Conservation (phyloP, 495 filamentous ascomycete species). For the Bombardia bombarda region DNA sequence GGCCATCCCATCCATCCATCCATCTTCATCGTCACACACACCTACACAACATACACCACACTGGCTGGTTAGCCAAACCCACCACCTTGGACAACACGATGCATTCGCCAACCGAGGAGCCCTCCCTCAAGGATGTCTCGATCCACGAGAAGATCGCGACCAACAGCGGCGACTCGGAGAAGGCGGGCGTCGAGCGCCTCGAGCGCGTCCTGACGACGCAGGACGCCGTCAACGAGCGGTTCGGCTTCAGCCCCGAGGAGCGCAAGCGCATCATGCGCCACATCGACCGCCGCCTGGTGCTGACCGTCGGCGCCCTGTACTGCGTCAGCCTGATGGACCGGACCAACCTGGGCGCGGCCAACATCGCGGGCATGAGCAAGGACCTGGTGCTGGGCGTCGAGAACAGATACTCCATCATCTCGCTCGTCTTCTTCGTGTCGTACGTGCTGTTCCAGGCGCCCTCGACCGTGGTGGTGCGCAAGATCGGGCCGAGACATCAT, state of each 20-base stretch:
- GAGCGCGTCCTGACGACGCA: constrained; percentile 8
- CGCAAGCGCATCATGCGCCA: constrained; percentile 45
- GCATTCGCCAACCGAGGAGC: too few species aligned
- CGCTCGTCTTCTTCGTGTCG: constrained; percentile 59
- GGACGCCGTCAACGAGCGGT: constrained; percentile 13
- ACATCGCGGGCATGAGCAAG: constrained; percentile 52
- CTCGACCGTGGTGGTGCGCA: constrained; percentile 47
- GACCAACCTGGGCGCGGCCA: constrained; percentile 56
- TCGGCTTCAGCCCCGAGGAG: constrained; percentile 27
- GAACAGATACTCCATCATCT: constrained; percentile 42
- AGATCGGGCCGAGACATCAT: constrained; percentile 52
- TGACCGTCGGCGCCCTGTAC: constrained; percentile 57
- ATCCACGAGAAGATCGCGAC: background rate
- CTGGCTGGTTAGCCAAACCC: too few species aligned
- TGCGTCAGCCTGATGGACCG: constrained; percentile 61
- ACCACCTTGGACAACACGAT: too few species aligned
- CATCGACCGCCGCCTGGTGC: constrained; percentile 55
- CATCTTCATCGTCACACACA: too few species aligned
- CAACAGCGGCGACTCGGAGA: background rate
- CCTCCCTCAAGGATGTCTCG: too few species aligned
- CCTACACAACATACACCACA: too few species aligned
- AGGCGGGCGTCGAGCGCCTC: constrained; percentile 4
- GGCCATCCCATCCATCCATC: too few species aligned
- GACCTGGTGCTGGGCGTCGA: constrained; percentile 41
- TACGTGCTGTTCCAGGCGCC: constrained; percentile 60